Conservation (phyloP, 805 yeast species). For the Ogataea wickerhamii region DNA sequence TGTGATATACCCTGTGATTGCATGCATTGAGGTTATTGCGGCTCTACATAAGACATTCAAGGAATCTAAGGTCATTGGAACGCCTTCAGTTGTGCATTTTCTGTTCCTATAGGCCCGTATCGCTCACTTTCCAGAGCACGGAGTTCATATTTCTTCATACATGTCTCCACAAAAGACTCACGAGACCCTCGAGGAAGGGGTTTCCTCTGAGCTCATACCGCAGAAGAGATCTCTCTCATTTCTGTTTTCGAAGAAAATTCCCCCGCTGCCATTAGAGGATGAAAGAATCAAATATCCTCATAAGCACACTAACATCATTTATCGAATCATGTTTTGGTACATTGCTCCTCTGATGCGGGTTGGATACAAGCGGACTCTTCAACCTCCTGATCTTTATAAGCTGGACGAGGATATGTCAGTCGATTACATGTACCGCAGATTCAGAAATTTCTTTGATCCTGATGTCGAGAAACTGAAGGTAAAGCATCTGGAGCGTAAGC, state of each 20-base stretch:
- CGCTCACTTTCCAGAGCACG: too few species aligned
- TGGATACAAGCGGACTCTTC: constrained; percentile 71
- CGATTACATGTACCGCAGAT: constrained; percentile 38
- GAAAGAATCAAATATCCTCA: constrained; percentile 52
- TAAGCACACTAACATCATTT: constrained; percentile 38
- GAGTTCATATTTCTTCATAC: too few species aligned
- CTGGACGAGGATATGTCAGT: constrained; percentile 42
- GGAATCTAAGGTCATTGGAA: too few species aligned
- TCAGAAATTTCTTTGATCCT: constrained; percentile 32
- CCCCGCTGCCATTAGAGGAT: constrained; percentile 47
- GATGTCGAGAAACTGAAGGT: constrained; percentile 31
- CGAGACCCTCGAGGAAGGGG: constrained; percentile 4
- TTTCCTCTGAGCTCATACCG: constrained; percentile 4
- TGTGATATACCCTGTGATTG: too few species aligned
- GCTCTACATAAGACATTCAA: too few species aligned
- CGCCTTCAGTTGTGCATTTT: too few species aligned
- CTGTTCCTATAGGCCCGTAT: too few species aligned
- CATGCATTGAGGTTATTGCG: too few species aligned
- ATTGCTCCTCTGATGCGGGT: constrained; percentile 55
- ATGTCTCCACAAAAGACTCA: background rate
- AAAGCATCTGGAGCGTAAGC: constrained; percentile 28
- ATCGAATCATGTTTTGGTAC: constrained; percentile 62
- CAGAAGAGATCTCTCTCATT: constrained; percentile 52
- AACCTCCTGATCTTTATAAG: constrained; percentile 56
- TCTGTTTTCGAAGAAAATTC: constrained; percentile 45